Conservation (phyloP, 2,329 filamentous ascomycete genomes). For the Stachybotrys chlorohalonatus region DNA sequence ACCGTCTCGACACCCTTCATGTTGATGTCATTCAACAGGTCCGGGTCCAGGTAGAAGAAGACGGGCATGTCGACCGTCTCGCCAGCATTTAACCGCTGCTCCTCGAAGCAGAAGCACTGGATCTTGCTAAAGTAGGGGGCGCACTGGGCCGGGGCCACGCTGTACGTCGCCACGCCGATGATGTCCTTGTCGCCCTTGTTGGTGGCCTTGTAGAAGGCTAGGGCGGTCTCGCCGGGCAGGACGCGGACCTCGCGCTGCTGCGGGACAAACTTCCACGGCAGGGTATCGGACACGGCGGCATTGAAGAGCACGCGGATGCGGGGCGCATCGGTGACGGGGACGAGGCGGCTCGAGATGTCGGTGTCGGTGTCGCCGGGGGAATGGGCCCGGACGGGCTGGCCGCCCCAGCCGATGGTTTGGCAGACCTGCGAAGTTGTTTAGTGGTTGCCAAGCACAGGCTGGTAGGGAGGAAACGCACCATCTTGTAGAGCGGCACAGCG, state of each 20-base stretch:
- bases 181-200: conserved; percentile 88
- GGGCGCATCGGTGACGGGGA: conserved; percentile 70
- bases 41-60: conserved; percentile 97
- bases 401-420: conserved; percentile 83
- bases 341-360: conserved; percentile 67
- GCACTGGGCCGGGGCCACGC: conserved; percentile 89
- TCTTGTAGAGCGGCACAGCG: conserved; percentile 80
- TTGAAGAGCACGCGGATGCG: conserved; percentile 95
- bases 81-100: conserved; percentile 85
- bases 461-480: conserved; percentile 42
- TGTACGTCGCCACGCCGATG: conserved; percentile 96
- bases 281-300: conserved; percentile 84
- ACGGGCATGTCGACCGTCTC: conserved; percentile 99
- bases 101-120: conserved; percentile 98
- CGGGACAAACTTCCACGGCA: conserved; percentile 95
- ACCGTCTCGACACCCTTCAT: conserved; percentile 95
- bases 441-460: not conserved
- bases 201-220: conserved; percentile 96
- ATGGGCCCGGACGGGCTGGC: conserved; percentile 81
- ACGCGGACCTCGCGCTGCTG: conserved; percentile 96
- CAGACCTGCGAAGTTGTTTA: conserved; percentile 50
- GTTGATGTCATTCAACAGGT: conserved; percentile 81
- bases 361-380: conserved; percentile 38
- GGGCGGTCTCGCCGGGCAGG: conserved; percentile 87
- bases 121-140: conserved; percentile 99